Conservation (phyloP, 2,329 filamentous ascomycete genomes). For the Alternaria ethzedia region DNA sequence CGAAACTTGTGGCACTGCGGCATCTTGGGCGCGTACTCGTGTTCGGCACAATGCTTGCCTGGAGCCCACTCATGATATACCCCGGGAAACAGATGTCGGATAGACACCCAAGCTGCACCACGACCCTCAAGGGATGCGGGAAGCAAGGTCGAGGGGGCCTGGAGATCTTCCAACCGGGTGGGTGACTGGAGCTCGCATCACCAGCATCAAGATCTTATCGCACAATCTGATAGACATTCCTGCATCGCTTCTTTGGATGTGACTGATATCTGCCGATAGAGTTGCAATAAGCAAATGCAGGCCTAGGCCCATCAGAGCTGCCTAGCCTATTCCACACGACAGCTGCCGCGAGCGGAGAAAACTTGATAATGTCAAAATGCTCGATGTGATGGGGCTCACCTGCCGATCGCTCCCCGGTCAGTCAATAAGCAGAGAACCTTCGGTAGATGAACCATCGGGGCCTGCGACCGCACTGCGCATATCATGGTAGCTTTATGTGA, state of each 20-base stretch:
- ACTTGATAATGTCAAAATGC: constrained; percentile 28
- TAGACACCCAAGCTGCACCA: constrained; percentile 30
- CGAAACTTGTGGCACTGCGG: constrained; percentile 31
- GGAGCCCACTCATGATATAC: not conserved
- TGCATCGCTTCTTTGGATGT: not conserved
- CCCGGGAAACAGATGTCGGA: constrained; percentile 14
- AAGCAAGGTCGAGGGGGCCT: constrained; percentile 49
- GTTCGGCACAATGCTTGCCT: constrained; percentile 20
- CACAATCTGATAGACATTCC: constrained; percentile 1
- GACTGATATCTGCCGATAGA: constrained; percentile 2
- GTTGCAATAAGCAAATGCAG: constrained; percentile 4
- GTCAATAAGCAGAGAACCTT: constrained; percentile 11
- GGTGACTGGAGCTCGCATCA: constrained; percentile 17
- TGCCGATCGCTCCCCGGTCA: constrained; percentile 34
- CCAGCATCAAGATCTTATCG: constrained; percentile 7
- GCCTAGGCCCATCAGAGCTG: constrained; percentile 9
- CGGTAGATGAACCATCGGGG: not conserved
- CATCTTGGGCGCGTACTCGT: constrained; percentile 21
- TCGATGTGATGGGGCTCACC: constrained; percentile 22
- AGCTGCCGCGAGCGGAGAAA: constrained; percentile 13
- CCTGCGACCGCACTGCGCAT: not conserved
- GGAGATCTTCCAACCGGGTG: constrained; percentile 40
- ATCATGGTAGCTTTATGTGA: not conserved
- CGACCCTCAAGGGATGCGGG: constrained; percentile 45
- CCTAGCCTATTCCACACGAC: constrained; percentile 18